Evolutionary conservation across 2,329 filamentous ascomycete species (phyloP).

Genomic region (Colletotrichum salicis): DNA sequence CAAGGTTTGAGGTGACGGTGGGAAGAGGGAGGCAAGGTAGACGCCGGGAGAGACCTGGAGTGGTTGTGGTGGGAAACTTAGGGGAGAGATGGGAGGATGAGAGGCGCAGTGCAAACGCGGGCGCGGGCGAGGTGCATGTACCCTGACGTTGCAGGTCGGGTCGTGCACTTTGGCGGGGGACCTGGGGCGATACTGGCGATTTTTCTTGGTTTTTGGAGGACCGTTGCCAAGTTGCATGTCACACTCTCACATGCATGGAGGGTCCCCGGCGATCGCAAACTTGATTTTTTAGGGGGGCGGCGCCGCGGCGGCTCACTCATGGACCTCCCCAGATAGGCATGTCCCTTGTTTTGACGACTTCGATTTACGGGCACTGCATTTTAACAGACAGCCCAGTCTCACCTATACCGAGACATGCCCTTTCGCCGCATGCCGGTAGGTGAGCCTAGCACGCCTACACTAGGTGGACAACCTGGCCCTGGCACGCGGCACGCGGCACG

Average conservation of each 20-base stretch:
- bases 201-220: conserved; percentile 36
- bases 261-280: conserved; percentile 31
- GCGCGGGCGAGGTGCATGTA: conserved; percentile 24
- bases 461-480: too few relatives aligned
- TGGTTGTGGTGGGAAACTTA: not conserved
- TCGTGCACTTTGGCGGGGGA: conserved; percentile 31
- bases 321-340: conserved; percentile 22
- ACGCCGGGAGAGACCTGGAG: not conserved
- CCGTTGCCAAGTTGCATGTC: conserved; percentile 33
- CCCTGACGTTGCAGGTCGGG: conserved; percentile 33
- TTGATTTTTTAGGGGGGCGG: conserved; percentile 21
- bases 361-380: not conserved
- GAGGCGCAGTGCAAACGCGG: not conserved
- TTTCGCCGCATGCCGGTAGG: too few relatives aligned
- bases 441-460: too few relatives aligned
- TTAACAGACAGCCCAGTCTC: not conserved
- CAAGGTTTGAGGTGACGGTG: conserved; percentile 33
- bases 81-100: not conserved
- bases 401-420: not conserved
- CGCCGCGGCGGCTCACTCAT: conserved; percentile 13
- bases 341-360: conserved; percentile 28
- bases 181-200: conserved; percentile 16
- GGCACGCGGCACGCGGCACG: too few relatives aligned
- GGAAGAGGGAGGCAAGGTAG: conserved; percentile 12
- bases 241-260: conserved; percentile 33